Percentiles rank a stretch among this genome's conserved stretches.
Evolutionary conservation across 176 grass and related monocot genomes (phyloP).

Genomic region (Eremochloa ophiuroides): DNA sequence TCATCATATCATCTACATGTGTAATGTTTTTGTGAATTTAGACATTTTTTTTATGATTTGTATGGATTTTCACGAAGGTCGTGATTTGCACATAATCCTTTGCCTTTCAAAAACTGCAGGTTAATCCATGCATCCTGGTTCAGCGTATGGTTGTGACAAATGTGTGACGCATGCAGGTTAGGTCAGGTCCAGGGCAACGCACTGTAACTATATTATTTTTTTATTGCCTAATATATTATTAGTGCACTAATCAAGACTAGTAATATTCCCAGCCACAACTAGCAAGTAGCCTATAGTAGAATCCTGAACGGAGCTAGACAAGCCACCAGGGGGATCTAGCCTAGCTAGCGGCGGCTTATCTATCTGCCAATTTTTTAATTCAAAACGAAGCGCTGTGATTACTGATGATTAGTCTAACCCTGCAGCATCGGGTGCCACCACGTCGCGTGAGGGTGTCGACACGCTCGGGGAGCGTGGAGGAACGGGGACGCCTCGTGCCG

Average conservation of each 20-base stretch:
- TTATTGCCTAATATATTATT: too few relatives aligned
- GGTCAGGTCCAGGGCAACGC: not conserved
- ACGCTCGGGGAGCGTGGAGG: not conserved
- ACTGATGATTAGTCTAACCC: not conserved
- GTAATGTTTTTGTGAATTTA: too few relatives aligned
- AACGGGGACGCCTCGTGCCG: conserved; percentile 1
- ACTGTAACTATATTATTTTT: not conserved
- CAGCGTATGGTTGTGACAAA: not conserved
- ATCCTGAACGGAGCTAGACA: not conserved
- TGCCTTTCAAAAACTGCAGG: too few relatives aligned
- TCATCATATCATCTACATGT: too few relatives aligned
- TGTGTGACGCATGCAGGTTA: not conserved
- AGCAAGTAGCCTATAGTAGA: not conserved
- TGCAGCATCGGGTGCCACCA: not conserved
- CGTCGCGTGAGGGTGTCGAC: conserved; percentile 22
- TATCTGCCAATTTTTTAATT: not conserved
- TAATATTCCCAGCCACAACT: too few relatives aligned
- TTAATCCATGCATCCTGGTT: too few relatives aligned
- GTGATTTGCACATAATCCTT: too few relatives aligned
- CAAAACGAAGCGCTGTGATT: not conserved
- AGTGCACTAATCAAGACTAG: not conserved
- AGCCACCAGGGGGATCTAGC: not conserved
- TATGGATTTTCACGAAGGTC: too few relatives aligned
- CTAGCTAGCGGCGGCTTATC: not conserved
- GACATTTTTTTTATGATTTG: too few relatives aligned